Evolutionary conservation across 116 monocot species (phyloP).

Genomic region (Dioscorea cayenensis): DNA sequence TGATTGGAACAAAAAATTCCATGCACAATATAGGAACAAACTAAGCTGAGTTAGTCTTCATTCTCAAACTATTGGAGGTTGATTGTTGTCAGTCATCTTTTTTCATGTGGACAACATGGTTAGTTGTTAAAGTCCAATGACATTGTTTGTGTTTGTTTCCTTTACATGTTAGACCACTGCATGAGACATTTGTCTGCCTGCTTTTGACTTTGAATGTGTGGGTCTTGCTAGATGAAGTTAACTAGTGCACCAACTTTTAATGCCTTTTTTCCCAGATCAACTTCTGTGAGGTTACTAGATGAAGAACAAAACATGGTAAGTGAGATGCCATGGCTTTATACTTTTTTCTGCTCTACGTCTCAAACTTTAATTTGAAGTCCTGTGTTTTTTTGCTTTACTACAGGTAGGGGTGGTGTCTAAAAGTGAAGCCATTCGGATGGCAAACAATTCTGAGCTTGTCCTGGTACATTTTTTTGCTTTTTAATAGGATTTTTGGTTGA

Average conservation of each 20-base stretch:
- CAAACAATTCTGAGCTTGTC: constrained; percentile 56
- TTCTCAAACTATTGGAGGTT: no score
- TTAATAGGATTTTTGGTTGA: no score
- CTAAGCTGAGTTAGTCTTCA: no score
- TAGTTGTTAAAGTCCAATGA: no score
- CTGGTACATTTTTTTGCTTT: constrained; percentile 37
- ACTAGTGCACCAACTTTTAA: neutral
- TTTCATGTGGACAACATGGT: no score
- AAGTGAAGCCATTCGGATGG: constrained; percentile 74
- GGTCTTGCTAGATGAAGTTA: neutral
- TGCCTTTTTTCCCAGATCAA: constrained; percentile 27
- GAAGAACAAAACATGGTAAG: constrained; percentile 88
- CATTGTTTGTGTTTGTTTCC: no score
- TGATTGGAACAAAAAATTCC: no score
- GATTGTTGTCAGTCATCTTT: no score
- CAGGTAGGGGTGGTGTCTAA: constrained; percentile 73
- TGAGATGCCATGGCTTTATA: constrained; percentile 1
- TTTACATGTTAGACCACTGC: no score
- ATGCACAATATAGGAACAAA: no score
- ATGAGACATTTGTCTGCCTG: no score
- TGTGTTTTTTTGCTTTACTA: constrained; percentile 8
- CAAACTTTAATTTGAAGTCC: neutral
- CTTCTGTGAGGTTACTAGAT: constrained; percentile 81
- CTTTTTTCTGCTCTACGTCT: constrained; percentile 1
- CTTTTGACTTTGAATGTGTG: neutral